Conservation (phyloP, 306 rosid species). For the Calophaca sinica region DNA sequence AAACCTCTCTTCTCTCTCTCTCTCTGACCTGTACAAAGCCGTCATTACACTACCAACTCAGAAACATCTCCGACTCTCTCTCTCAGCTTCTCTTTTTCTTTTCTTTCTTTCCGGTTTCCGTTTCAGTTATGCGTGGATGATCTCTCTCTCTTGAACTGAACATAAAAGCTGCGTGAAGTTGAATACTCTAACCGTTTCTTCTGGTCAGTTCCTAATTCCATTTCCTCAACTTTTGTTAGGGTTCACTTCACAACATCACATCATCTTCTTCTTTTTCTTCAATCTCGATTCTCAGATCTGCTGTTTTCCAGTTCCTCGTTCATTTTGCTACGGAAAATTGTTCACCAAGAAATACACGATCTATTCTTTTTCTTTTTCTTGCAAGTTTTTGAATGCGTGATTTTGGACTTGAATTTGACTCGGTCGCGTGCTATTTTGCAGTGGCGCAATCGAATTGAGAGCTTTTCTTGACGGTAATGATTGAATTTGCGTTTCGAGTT, state of each 20-base stretch:
- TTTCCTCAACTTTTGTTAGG: constrained; percentile 45
- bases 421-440: neutral
- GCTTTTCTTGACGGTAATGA: constrained; percentile 21
- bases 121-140: constrained; percentile 36
- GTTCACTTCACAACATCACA: constrained; percentile 41
- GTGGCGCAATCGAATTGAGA: neutral
- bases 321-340: constrained; percentile 19
- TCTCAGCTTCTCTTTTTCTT: constrained; percentile 13
- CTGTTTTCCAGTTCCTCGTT: neutral
- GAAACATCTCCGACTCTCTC: constrained; percentile 50
- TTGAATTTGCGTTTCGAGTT: constrained; percentile 40
- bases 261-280: constrained; percentile 39
- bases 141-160: constrained; percentile 37
- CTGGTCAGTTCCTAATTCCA: constrained; percentile 48
- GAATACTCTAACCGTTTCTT: constrained; percentile 43
- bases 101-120: neutral
- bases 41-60: constrained; percentile 43
- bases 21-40: constrained; percentile 61
- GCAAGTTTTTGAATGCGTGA: constrained; percentile 4
- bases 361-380: neutral
- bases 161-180: constrained; percentile 43
- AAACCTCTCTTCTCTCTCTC: neutral
- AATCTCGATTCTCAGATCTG: constrained; percentile 57
- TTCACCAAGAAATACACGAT: constrained; percentile 27
- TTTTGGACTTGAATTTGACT: constrained; percentile 25